These are phyloP conservation scores for Chlamydomonas sp. DNA, from an alignment of 139 green algal genomes.

Conservation along the genomic window DNA sequence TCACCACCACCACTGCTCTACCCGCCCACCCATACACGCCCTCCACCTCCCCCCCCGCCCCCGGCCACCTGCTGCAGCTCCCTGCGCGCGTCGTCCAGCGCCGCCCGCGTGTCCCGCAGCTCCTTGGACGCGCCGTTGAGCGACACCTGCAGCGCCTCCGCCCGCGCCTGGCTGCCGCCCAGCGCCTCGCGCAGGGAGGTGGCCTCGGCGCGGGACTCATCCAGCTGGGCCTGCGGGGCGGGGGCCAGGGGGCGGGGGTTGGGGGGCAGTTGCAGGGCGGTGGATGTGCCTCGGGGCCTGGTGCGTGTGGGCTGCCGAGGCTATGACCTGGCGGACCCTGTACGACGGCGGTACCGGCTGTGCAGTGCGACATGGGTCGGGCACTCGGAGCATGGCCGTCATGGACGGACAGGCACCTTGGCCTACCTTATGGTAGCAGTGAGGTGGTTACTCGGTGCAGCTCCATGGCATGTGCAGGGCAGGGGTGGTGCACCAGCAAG, in stretches of 20 bases:
- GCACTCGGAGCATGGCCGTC: no score
- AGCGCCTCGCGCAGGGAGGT: slow-evolving; percentile 28
- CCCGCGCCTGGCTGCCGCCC: background rate
- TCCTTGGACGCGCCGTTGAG: background rate
- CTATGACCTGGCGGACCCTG: no score
- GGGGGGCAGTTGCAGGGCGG: background rate
- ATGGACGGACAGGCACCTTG: no score
- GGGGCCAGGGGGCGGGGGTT: background rate
- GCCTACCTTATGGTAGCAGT: no score
- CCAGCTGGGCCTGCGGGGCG: background rate
- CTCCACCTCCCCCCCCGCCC: slow-evolving; percentile 2
- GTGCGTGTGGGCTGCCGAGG: no score
- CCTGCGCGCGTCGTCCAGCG: slow-evolving; percentile 27
- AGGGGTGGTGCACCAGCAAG: no score
- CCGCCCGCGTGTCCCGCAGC: background rate
- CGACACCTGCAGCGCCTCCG: slow-evolving; percentile 37
- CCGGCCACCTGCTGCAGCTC: slow-evolving; percentile 26
- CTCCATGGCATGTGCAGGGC: no score
- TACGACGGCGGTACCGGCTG: no score
- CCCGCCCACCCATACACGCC: background rate
- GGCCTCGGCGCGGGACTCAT: slow-evolving; percentile 14
- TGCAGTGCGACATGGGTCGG: no score
- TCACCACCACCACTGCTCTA: background rate
- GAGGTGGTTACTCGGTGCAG: no score
- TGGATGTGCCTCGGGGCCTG: background rate